A percentile compares a stretch with the other conserved stretches of the same genome.
Conservation (phyloP, 1,284 basidiomycete species). For the Heliocybe sulcata region DNA sequence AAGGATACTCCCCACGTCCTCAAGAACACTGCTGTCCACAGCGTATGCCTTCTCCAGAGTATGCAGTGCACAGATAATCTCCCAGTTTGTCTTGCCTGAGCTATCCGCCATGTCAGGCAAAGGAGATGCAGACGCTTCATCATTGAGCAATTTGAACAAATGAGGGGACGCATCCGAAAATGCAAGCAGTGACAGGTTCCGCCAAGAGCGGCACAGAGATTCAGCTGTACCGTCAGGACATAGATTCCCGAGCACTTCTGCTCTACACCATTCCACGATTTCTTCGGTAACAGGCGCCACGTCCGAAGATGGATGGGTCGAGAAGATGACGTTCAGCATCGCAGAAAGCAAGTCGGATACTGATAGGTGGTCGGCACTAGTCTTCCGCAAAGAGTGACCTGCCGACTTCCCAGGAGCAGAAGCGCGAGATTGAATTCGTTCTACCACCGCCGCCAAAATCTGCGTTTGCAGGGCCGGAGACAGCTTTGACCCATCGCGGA, state of each 20-base stretch:
- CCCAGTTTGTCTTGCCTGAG: background rate
- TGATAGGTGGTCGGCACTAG: background rate
- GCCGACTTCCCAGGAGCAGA: no score
- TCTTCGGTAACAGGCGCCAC: background rate
- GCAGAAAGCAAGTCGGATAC: background rate
- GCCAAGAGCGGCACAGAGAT: background rate
- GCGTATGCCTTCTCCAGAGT: background rate
- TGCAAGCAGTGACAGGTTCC: background rate
- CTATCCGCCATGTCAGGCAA: background rate
- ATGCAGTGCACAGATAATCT: background rate
- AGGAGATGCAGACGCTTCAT: background rate
- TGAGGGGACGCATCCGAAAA: background rate
- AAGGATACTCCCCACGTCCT: conserved; percentile 21
- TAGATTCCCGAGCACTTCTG: background rate
- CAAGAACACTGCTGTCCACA: background rate
- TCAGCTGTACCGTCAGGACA: background rate
- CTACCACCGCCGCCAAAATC: background rate
- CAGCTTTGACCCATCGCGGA: background rate
- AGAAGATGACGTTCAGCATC: background rate
- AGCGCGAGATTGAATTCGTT: background rate
- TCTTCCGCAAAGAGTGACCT: no score
- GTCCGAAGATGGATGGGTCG: background rate
- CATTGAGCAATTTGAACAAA: background rate
- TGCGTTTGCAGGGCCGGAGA: background rate
- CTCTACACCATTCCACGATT: background rate